A percentile compares a stretch with the other conserved stretches of the same genome.
phyloP scores from a whole-genome alignment of 1,284 basidiomycete species.

The Phellopilus nigrolimitatus region DNA sequence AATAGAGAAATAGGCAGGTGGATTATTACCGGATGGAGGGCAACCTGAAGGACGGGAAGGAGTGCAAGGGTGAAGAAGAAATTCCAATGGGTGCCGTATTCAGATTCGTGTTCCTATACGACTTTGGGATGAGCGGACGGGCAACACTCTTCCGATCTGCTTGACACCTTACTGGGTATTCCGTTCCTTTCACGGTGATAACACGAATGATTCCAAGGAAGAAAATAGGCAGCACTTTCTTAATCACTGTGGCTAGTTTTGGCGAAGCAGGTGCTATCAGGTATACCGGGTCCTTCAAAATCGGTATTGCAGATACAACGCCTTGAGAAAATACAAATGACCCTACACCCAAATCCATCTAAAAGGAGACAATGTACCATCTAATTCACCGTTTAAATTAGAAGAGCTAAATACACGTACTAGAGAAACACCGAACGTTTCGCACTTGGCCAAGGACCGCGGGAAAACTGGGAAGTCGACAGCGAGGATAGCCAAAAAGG shows the following conservation, averaged over 20 bases:
- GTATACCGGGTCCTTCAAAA: conserved; percentile 57
- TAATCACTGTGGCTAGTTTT: conserved; percentile 47
- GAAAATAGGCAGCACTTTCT: conserved; percentile 68
- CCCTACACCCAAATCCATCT: conserved; percentile 99
- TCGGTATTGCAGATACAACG: conserved; percentile 76
- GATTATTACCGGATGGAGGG: conserved; percentile 61
- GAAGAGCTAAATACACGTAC: too few relatives aligned
- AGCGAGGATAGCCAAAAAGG: conserved; percentile 86
- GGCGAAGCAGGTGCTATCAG: conserved; percentile 44
- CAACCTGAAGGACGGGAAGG: conserved; percentile 71
- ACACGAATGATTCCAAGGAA: conserved; percentile 76
- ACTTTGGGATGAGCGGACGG: not conserved
- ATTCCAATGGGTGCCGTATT: conserved; percentile 98
- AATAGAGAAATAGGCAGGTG: conserved; percentile 57
- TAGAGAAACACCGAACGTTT: conserved; percentile 89
- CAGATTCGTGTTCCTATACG: conserved; percentile 85
- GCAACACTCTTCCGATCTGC: conserved; percentile 28
- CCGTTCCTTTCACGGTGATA: conserved; percentile 85
- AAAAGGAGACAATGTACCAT: not conserved
- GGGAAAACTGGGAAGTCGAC: conserved; percentile 96
- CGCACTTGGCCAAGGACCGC: conserved; percentile 84
- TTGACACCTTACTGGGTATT: conserved; percentile 74
- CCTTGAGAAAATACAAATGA: conserved; percentile 96
- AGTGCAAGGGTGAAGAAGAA: conserved; percentile 93
- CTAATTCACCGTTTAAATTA: too few relatives aligned